Base-by-base conservation (phyloP, 1,284 basidiomycete genomes). In the Puccinia coronata region DNA sequence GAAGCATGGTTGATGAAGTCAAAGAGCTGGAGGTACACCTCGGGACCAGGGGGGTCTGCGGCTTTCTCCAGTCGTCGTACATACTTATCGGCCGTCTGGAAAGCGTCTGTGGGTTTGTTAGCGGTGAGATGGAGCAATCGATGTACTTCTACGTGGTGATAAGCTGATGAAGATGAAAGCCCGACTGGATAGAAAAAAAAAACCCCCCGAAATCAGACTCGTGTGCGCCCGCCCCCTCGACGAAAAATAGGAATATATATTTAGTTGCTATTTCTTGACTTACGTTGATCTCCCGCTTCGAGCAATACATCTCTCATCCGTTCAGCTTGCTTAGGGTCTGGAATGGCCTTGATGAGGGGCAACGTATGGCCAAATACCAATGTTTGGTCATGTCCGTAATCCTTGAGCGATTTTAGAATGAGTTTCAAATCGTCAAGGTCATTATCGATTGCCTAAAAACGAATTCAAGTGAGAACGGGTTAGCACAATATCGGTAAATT, bases 11-110 rank as follows among this genome's bases (percentile, higher is more conserved):
- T 65, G 0, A 81, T 72, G n/a, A 63, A 75, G n/a, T 81, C 72
- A n/a, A 81, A 81, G 12, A 81, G 61, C 51, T 81, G 80, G 11
- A 81, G 80, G 75, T 81, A 81, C 20, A 81, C 72, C 31, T 72
- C 80, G 3, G 63, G 43, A 20, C 43, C 25, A 8, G 80, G 71
- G 11, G 80, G 71, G 55, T 63, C 51, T 5, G 61, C 80, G 51
- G 71, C 80, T 57, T 63, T 63, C 53, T 81, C 80, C 16, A 81
- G 39, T 65, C 34, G 43, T 18, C 71, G 71, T 12, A 81, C 39
- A 53, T 74, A 81, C 0, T 69, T 74, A 47, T 73, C 71, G 20
- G 80, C 80, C 34, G 61, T 61, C 39, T 81, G 71, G 39, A 74
- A 74, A 23, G 71, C 72, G 31, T 41, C 34, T 0, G 51, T n/a